Evolutionary conservation across 2,329 filamentous ascomycete species (phyloP).

Genomic region (Fusarium sp.): DNA sequence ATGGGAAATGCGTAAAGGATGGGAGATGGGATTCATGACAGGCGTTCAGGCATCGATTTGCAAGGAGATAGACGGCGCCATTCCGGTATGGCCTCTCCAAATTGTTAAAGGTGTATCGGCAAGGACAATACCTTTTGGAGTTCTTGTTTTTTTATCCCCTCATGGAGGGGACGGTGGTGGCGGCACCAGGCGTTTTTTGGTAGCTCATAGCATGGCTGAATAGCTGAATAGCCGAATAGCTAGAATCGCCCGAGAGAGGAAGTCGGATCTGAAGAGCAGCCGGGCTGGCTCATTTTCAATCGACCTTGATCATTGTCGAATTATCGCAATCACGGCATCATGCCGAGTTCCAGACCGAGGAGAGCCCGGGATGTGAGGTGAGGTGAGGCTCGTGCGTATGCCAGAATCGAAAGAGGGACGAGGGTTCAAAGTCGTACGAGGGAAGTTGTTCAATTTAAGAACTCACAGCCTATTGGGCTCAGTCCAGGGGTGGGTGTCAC

Average conservation of each 20-base stretch:
- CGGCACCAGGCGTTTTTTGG: conserved; percentile 35
- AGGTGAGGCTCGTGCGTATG: conserved; percentile 1
- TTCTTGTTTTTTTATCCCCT: conserved; percentile 1
- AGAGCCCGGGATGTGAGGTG: neutral
- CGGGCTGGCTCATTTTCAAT: conserved; percentile 27
- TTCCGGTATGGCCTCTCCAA: conserved; percentile 22
- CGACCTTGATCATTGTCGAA: neutral
- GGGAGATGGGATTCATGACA: conserved; percentile 25
- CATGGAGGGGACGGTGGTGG: neutral
- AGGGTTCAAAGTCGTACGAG: conserved; percentile 31
- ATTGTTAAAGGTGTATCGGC: conserved; percentile 35
- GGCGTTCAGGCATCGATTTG: conserved; percentile 38
- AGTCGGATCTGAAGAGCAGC: conserved; percentile 13
- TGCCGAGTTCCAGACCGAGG: conserved; percentile 6
- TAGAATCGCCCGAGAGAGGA: conserved; percentile 10
- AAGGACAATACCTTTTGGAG: conserved; percentile 22
- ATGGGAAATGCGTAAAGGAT: conserved; percentile 10
- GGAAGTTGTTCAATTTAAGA: conserved; percentile 5
- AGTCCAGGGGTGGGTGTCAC: neutral
- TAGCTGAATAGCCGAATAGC: conserved; percentile 15
- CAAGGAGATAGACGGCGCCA: conserved; percentile 17
- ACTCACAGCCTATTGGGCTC: conserved; percentile 2
- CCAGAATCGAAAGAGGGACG: conserved; percentile 26
- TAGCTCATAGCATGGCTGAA: conserved; percentile 10
- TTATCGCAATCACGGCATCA: neutral